A percentile compares a stretch with the other conserved stretches of the same genome.
Conservation (phyloP, 176 grass and related monocot species). For the Areca catechu region DNA sequence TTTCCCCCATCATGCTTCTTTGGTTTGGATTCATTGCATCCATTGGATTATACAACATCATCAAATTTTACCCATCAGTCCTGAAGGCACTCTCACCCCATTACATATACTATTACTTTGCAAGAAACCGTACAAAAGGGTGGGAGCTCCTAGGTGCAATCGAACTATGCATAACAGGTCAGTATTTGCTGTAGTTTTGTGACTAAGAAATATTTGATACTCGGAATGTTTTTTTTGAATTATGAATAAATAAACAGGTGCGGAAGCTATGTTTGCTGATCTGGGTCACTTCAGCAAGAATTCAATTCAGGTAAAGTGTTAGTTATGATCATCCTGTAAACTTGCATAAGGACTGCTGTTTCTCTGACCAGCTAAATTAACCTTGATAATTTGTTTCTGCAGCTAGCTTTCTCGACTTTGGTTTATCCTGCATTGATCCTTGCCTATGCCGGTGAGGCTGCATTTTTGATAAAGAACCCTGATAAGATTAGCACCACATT, state of each 20-base stretch:
- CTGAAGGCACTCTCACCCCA: conserved; percentile 52
- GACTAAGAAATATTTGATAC: background rate
- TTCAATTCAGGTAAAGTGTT: conserved; percentile 50
- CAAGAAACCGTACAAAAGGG: conserved; percentile 34
- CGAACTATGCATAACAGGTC: conserved; percentile 73
- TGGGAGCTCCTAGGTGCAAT: conserved; percentile 65
- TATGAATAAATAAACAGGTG: conserved; percentile 32
- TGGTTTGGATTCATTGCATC: conserved; percentile 39
- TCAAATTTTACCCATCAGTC: conserved; percentile 54
- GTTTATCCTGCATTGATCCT: conserved; percentile 77
- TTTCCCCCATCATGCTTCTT: conserved; percentile 68
- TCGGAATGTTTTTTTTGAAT: too few species aligned
- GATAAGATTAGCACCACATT: too few species aligned
- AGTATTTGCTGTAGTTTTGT: background rate
- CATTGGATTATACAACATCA: conserved; percentile 62
- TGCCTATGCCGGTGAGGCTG: conserved; percentile 58
- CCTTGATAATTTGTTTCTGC: conserved; percentile 1
- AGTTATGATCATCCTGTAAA: too few species aligned
- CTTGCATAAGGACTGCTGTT: too few species aligned
- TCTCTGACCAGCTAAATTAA: background rate
- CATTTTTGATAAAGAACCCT: conserved; percentile 71
- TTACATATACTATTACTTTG: conserved; percentile 50
- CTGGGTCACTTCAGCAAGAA: conserved; percentile 75
- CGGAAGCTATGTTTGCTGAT: conserved; percentile 88
- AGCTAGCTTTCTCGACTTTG: conserved; percentile 44